These are phyloP conservation scores for Daldinia eschscholtzii DNA, from an alignment of 2,329 filamentous ascomycete species.

Conservation along the genomic window DNA sequence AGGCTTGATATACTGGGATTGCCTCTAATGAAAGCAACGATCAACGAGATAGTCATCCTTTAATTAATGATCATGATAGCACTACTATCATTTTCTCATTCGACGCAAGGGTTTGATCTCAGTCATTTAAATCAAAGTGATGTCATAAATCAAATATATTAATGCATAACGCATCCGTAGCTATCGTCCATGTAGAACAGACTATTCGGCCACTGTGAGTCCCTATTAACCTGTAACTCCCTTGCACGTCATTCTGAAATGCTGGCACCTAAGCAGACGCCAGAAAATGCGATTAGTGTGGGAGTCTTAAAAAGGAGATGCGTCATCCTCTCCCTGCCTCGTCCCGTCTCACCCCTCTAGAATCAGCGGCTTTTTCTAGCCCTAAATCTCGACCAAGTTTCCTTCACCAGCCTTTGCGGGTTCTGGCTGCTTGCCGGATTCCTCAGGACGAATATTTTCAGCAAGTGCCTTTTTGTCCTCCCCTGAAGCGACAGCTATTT, in stretches of 20 bases:
- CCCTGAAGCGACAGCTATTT: background rate
- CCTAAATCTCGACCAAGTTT: background rate
- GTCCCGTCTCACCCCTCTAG: too few relatives aligned
- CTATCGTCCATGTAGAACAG: background rate
- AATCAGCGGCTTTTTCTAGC: background rate
- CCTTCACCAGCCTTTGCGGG: background rate
- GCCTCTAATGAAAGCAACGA: background rate
- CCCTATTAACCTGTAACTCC: background rate
- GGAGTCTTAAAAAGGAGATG: background rate
- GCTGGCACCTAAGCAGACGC: background rate
- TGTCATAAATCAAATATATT: background rate
- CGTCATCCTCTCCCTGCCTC: background rate
- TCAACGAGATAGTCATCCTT: background rate
- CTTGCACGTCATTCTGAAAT: background rate
- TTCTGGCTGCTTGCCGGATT: background rate
- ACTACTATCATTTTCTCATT: background rate
- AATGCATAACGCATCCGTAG: background rate
- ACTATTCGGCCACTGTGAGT: background rate
- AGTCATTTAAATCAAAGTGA: background rate
- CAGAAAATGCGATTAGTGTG: background rate
- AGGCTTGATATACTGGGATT: background rate
- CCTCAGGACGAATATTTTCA: background rate
- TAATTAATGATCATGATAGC: background rate
- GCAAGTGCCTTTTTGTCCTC: background rate
- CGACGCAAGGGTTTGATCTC: background rate